Base-by-base conservation (phyloP, 2,329 filamentous ascomycete genomes). In the Chrysosporium keratinophilum region DNA sequence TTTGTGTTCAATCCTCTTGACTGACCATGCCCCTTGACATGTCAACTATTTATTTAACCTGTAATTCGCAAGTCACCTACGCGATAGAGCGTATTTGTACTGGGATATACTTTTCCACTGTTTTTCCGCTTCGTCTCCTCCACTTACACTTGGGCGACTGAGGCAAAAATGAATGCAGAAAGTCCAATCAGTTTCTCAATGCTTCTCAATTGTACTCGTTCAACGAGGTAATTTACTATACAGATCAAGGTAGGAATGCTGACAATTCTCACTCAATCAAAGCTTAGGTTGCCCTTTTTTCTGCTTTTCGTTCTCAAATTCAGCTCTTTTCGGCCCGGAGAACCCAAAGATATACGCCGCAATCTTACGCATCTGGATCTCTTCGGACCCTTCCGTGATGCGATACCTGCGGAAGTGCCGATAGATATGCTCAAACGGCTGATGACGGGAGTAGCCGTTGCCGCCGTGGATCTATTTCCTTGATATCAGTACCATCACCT, bases 291-390 rank as follows among this genome's bases (percentile, higher is more conserved):
- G 61, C 54, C 49, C 15, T 52, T 46, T 19, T 57, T 61, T 34
- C 20, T 49, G 35, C 34, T 57, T 43, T 17, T 54, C 59, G 37
- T 60, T 61, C 49, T 57, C 51, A 7, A 59, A 58, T 7, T 56
- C 58, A 54, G 31, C 37, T 37, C 50, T 56, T 34, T 50, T 56
- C 19, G 56, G 56, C 15, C 56, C 56, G 7, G 51, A 41, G 49
- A 66, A 79, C 0, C 76, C 78, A 63, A 82, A 81, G 42, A 81
- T 58, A 65, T 77, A 80, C 9, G 76, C 78, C 0, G 78, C 80
- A 9, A 83, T 74, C 66, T 82, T 82, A n/a, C 79, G 70, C 76
- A 83, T 83, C 66, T 83, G 80, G 50, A 83, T 81, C 69, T 83
- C 80, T 63, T 83, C 81, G 52, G 78, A 79, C 0, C 80, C 80